Evolutionary conservation across 1,139 yeast species (phyloP).

Genomic region (Geotrichum carabidarum): DNA sequence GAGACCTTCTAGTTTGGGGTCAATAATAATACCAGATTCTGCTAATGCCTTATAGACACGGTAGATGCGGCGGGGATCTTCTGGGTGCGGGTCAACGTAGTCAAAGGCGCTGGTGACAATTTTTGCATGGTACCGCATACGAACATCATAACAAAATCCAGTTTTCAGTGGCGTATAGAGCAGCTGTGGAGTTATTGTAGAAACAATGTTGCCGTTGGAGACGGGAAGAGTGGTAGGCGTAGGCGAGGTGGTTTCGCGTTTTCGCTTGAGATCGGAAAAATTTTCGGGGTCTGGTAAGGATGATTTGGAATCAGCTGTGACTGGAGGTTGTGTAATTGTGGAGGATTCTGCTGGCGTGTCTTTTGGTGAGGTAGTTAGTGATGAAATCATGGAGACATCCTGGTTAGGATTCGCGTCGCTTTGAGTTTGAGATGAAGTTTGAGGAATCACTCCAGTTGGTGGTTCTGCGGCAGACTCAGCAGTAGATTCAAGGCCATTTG

Average conservation of each 20-base stretch:
- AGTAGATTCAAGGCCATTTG: background rate
- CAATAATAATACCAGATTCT: constrained; percentile 84
- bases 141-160: constrained; percentile 90
- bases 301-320: background rate
- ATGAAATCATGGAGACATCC: no score
- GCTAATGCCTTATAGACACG: constrained; percentile 89
- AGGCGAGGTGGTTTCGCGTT: constrained; percentile 3
- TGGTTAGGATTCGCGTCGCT: no score
- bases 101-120: constrained; percentile 87
- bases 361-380: background rate
- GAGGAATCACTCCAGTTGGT: no score
- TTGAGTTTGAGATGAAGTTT: no score
- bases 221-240: background rate
- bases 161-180: constrained; percentile 74
- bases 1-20: constrained; percentile 72
- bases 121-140: constrained; percentile 96
- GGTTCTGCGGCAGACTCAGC: no score
- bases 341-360: background rate
- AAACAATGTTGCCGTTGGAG: constrained; percentile 14
- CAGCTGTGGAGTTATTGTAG: constrained; percentile 43
- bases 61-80: constrained; percentile 94
- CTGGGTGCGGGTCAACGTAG: constrained; percentile 98
- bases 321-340: background rate
- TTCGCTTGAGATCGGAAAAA: background rate
- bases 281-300: background rate